Evolutionary conservation across 331 rosid species (phyloP).

Genomic region (Quercus lobata): DNA sequence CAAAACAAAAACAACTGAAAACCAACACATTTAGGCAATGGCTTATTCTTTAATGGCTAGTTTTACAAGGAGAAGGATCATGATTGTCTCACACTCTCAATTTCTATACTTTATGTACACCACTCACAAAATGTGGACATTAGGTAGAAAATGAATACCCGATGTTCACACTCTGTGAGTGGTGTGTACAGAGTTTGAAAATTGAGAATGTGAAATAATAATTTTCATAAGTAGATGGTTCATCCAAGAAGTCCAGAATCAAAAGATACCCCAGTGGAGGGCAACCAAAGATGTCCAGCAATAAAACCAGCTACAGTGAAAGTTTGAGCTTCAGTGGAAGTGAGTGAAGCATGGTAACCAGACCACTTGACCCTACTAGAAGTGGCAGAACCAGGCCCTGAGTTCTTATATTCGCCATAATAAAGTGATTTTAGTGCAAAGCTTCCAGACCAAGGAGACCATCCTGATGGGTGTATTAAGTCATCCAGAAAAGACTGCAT

Average conservation of each 20-base stretch:
- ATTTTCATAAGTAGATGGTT: neutral
- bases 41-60: too few relatives aligned
- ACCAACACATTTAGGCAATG: too few relatives aligned
- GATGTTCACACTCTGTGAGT: too few relatives aligned
- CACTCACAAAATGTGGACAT: too few relatives aligned
- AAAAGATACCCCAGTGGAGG: slow-evolving; percentile 33
- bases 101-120: too few relatives aligned
- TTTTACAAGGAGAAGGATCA: too few relatives aligned
- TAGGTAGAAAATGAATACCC: too few relatives aligned
- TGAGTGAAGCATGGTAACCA: slow-evolving; percentile 16
- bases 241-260: slow-evolving; percentile 26
- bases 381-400: slow-evolving; percentile 33
- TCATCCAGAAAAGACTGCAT: slow-evolving; percentile 28
- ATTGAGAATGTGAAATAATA: neutral
- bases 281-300: slow-evolving; percentile 32
- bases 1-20: too few relatives aligned
- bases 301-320: slow-evolving; percentile 31
- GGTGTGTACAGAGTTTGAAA: neutral
- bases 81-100: too few relatives aligned
- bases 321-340: slow-evolving; percentile 12
- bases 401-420: slow-evolving; percentile 30
- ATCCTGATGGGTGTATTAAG: slow-evolving; percentile 15
- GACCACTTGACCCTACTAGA: slow-evolving; percentile 24
- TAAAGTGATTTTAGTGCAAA: slow-evolving; percentile 5
- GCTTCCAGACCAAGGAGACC: slow-evolving; percentile 33